phyloP scores from a whole-genome alignment of 306 rosid genomes.

The Rosa chinensis region DNA sequence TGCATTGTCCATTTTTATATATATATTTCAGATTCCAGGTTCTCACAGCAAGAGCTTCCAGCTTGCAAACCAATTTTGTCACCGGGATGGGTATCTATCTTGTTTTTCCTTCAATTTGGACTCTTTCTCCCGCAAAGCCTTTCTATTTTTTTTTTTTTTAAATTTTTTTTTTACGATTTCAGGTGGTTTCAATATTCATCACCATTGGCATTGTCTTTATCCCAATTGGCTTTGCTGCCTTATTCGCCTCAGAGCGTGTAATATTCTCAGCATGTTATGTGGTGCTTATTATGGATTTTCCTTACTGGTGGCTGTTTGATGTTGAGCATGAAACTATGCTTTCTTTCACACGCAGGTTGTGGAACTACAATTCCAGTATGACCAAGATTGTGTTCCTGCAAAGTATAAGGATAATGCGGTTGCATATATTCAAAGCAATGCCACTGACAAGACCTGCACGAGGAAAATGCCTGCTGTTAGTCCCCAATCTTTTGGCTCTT shows the following conservation, averaged over 20 bases:
- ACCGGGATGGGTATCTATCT: slow-evolving; percentile 69
- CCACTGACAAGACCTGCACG: slow-evolving; percentile 57
- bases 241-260: slow-evolving; percentile 74
- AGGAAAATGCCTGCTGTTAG: slow-evolving; percentile 58
- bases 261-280: not conserved
- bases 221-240: slow-evolving; percentile 71
- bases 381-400: slow-evolving; percentile 54
- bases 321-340: slow-evolving; percentile 7
- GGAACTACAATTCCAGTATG: slow-evolving; percentile 57
- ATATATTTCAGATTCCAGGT: slow-evolving; percentile 63
- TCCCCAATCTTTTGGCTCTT: slow-evolving; percentile 22
- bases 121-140: not conserved
- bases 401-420: slow-evolving; percentile 24
- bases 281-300: not conserved
- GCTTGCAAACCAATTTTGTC: slow-evolving; percentile 94
- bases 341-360: slow-evolving; percentile 57
- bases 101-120: slow-evolving; percentile 2
- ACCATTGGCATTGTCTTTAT: slow-evolving; percentile 60
- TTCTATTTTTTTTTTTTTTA: not conserved
- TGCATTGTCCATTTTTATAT: slow-evolving; percentile 16
- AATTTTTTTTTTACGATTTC: not conserved
- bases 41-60: slow-evolving; percentile 90
- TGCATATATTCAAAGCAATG: slow-evolving; percentile 47
- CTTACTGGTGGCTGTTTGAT: slow-evolving; percentile 1
- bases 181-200: slow-evolving; percentile 66